Base-by-base conservation (phyloP, 2,329 filamentous ascomycete genomes). In the Nakataea oryzae region DNA sequence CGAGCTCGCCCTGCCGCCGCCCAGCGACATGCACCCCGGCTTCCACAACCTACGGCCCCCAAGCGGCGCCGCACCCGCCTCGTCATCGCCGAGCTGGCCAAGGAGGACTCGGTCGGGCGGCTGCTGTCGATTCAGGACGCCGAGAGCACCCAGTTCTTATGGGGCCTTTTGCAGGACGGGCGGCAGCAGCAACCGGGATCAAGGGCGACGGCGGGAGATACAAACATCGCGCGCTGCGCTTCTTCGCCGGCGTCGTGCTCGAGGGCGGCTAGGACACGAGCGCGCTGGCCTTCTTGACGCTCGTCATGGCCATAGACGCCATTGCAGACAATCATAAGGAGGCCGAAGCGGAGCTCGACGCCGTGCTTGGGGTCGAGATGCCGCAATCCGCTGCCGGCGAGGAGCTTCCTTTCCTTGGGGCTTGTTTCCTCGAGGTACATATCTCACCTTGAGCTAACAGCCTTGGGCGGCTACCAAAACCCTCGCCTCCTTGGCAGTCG, bases 251-350 rank as follows among this genome's bases (percentile, higher is more conserved):
- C 71, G 78, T 79, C 64, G 74, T 80, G 8, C 78, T 79, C 63
- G 79, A 79, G 30, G 80, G 78, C 13, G 76, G 80, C 30, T 80
- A 74, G 5, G 80, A 82, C 64, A 82, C 80, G 0, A 81, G 79
- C 0, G 75, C 78, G 0, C 77, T 74, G 17, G 79, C 76, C 0
- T 70, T 82, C 26, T 78, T 77, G 63, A 75, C 74, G 21, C 79
- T 79, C 26, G 73, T 80, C 12, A 72, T 79, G 5, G 79, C 79
- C 0, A 74, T 80, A 55, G 70, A 78, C 30, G 74, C 78, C 0
- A 78, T 78, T 64, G 79, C 79, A 0, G 72, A 77, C 8, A 72
- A 74, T 0, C 73, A 80, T 13, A 61, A 63, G 3, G 74, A 74
- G 34, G 78, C 78, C 0, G 76, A 81, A 34, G 70, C 72, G 17